Base-by-base conservation (phyloP, 2,329 filamentous ascomycete species). In the Hypomyces perniciosus region DNA sequence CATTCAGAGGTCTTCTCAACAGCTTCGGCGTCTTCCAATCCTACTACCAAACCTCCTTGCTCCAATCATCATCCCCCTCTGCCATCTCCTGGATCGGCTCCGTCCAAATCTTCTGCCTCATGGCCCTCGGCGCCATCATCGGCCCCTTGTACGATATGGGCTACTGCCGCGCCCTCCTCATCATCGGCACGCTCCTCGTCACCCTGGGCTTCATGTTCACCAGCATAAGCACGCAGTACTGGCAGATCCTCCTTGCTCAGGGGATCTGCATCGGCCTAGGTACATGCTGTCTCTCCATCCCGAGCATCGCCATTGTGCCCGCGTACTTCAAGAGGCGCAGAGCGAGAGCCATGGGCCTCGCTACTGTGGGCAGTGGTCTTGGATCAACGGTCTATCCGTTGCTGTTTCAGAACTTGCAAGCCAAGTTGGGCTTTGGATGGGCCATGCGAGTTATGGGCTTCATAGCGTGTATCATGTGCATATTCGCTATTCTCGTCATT, bases 61-160 rank as follows among this genome's bases (percentile, higher is more conserved):
- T 72, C 9, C n/a, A 7, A 1, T 13, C 37, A 12, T 48, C 51
- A 8, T 61, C 65, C 1, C 53, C 63, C 5, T 61, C 62, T 4
- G 54, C 60, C 37, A 74, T 77, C 39, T 72, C 72, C 4, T 74
- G 72, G 72, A 72, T 76, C 50, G 72, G 68, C 30, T 70, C 71
- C 12, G 56, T 74, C 8, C 72, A 75, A 53, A 62, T 62, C 6
- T 69, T 68, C 35, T 62, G 74, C 28, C 59, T 75, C 40, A 64
- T 73, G 58, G 61, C 72, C 33, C 61, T 68, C 12, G 71, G 71
- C 28, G 59, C 69, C 34, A 54, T 74, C 42, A 64, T 67, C 6
- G 73, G 73, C 1, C 70, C 70, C 2, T 55, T 73, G 0, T 72
- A 69, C 52, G 73, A 76, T 53, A 63, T 63, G 9, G 73, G 73